phyloP scores from a whole-genome alignment of 495 filamentous ascomycete genomes.

The Xylaria cubensis region DNA sequence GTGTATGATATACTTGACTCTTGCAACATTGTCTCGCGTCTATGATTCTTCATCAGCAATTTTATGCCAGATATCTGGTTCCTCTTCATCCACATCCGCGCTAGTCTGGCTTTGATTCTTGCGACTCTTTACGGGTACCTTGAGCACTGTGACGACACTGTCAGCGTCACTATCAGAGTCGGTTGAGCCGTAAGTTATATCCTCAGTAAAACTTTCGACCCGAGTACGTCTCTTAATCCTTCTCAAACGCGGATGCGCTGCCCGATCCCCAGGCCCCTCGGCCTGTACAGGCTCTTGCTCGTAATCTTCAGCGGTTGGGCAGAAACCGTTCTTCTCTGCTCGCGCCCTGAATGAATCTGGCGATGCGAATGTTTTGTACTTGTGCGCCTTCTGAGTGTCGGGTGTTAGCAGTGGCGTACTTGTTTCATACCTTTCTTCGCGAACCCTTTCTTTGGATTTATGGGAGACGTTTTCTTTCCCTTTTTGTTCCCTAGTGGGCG shows the following conservation, averaged over 20 bases:
- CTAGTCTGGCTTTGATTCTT: not conserved
- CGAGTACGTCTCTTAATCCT: not conserved
- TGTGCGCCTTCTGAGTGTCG: not conserved
- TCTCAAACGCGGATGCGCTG: not conserved
- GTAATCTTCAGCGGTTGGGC: not conserved
- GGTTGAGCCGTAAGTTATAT: not conserved
- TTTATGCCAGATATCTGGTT: conserved; percentile 9
- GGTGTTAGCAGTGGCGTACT: not conserved
- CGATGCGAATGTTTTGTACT: not conserved
- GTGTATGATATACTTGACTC: not conserved
- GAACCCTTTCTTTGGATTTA: not conserved
- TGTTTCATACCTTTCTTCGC: not conserved
- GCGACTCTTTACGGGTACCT: not conserved
- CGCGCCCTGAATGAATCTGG: not conserved
- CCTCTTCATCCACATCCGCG: not conserved
- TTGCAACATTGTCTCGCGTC: not conserved
- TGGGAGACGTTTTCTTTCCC: not conserved
- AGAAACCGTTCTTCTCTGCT: not conserved
- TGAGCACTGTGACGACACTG: not conserved
- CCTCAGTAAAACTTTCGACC: not conserved
- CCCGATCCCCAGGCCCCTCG: not conserved
- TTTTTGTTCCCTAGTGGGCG: not conserved
- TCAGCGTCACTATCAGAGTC: not conserved
- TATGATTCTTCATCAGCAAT: conserved; percentile 17
- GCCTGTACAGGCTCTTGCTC: not conserved